Conservation (phyloP, 129 eudicot species). For the Daucus carota region DH1_v3.0 NC_030382.2:40149501-40150000, state of each 20-base stretch:
- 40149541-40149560: background rate
- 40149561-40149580: background rate
- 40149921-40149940: slow-evolving; percentile 62
- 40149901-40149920: slow-evolving; percentile 78
- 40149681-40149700: background rate
- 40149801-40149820: background rate
- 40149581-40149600: background rate
- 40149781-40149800: background rate
- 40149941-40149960: slow-evolving; percentile 55
- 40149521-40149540: background rate
- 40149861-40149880: slow-evolving; percentile 93
- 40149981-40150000: background rate
- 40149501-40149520: background rate
- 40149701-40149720: background rate
- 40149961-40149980: slow-evolving; percentile 34
- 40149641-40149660: background rate
- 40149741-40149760: background rate
- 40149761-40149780: background rate
- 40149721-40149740: background rate
- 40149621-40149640: background rate
- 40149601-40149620: background rate
- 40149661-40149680: background rate
- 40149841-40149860: slow-evolving; percentile 19
- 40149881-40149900: slow-evolving; percentile 92
- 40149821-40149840: background rate